Conservation (phyloP, 164 flowering plant genomes). For the Akebia trifoliata region DNA sequence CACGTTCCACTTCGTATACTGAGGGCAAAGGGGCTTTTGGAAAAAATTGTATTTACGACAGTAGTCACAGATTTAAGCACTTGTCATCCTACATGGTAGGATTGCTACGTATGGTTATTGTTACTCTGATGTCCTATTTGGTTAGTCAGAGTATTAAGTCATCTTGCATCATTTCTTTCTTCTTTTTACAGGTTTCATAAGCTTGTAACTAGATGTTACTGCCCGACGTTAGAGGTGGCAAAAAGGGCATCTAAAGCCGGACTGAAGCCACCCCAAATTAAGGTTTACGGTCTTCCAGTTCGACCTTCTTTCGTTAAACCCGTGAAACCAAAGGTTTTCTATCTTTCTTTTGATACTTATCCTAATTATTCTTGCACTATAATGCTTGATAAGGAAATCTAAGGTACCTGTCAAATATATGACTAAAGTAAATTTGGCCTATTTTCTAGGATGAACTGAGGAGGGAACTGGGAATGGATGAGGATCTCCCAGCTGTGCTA, state of each 20-base stretch:
- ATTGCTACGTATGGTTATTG: not conserved
- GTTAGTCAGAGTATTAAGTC: not conserved
- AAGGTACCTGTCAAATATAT: not conserved
- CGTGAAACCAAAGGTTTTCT: slow-evolving; percentile 73
- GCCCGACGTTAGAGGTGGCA: slow-evolving; percentile 82
- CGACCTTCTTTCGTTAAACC: slow-evolving; percentile 93
- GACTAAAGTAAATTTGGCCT: not conserved
- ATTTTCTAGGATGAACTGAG: slow-evolving; percentile 56
- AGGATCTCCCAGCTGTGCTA: slow-evolving; percentile 84
- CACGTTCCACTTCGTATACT: slow-evolving; percentile 92
- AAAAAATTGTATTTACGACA: slow-evolving; percentile 92
- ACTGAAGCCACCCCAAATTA: slow-evolving; percentile 74
- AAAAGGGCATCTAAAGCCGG: slow-evolving; percentile 92
- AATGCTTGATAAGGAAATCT: too few relatives aligned
- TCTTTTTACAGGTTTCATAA: slow-evolving; percentile 86
- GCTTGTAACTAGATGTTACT: slow-evolving; percentile 95
- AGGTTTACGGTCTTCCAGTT: slow-evolving; percentile 95
- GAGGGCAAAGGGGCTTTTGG: slow-evolving; percentile 72
- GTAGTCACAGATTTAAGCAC: slow-evolving; percentile 94
- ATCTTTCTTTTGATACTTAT: slow-evolving; percentile 2
- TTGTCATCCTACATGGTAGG: slow-evolving; percentile 96
- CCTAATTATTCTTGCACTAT: not conserved
- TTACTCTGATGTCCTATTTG: not conserved
- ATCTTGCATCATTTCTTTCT: slow-evolving; percentile 1
- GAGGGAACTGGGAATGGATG: slow-evolving; percentile 89